Base-by-base conservation (phyloP, 257 asterid genomes). In the Pogostemon cablin region DNA sequence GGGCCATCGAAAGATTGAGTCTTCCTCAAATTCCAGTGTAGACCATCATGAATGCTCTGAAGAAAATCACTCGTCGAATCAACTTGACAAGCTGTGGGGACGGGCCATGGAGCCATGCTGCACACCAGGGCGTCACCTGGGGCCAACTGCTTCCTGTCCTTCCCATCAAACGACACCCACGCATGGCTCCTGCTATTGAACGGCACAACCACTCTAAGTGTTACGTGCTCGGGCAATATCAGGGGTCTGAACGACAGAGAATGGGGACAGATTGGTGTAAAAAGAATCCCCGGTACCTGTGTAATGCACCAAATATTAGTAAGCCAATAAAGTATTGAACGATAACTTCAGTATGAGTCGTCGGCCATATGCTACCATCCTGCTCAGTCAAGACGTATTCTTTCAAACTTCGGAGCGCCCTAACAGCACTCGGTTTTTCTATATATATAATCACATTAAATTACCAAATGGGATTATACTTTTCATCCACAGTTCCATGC, bases 81-180 rank as follows among this genome's bases (percentile, higher is more conserved):
- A 15, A 71, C 79, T 67, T 89, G 90, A 67, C 97, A 95, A 1
- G 98, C 96, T 0, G 98, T 95, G 49, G 99, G 97, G 25, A 95
- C 99, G 2, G 99, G 99, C 96, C 98, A 95, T 34, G 95, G 88
- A 1, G 99, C 98, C 99, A 95, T 95, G 87, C 98, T 88, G 82
- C 99, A 95, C 2, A 91, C 88, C 4, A 95, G 84, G 3, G 98
- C 91, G 43, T 95, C 99, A 3, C 99, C 99, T 5, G 99, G 97
- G 38, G 83, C 93, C 62, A 91, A 71, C 74, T 84, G 81, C 77
- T 85, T 87, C 72, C 99, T 54, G 79, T 78, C 99, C 81, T 95
- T 95, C 34, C 99, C 99, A 20, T 95, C 99, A 55, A 95, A 91
- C 3, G 99, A 95, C 15, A 84, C 99, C 99, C 99, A 95, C 3